phyloP scores from a whole-genome alignment of 176 grass and related monocot species.

The Thinopyrum elongatum region DNA sequence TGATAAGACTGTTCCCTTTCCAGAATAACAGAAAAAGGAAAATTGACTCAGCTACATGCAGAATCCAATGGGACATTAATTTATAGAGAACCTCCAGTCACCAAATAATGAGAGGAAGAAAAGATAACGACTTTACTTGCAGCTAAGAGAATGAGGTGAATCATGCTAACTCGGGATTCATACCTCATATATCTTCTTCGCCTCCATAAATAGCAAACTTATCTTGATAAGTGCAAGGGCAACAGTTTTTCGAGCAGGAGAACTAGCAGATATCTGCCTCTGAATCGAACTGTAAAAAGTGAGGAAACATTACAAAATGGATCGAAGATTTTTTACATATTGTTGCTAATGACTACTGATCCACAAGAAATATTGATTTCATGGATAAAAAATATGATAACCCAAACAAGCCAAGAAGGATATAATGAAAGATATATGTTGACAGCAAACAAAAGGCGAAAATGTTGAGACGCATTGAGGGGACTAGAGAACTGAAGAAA shows the following conservation, averaged over 20 bases:
- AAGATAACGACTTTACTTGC: neutral
- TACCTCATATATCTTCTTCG: slow-evolving; percentile 86
- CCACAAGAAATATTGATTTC: neutral
- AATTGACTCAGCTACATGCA: slow-evolving; percentile 19
- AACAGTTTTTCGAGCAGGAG: slow-evolving; percentile 56
- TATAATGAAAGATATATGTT: neutral
- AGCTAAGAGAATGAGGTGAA: neutral
- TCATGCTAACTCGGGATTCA: neutral
- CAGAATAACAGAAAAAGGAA: slow-evolving; percentile 24
- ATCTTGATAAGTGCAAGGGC: slow-evolving; percentile 78
- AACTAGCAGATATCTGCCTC: slow-evolving; percentile 76
- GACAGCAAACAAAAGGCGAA: neutral
- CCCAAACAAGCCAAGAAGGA: neutral
- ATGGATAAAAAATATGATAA: neutral
- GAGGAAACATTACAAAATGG: slow-evolving; percentile 28
- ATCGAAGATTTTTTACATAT: neutral
- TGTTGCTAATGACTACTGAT: neutral
- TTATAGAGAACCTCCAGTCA: slow-evolving; percentile 13
- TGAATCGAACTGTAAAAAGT: slow-evolving; percentile 80
- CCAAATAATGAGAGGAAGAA: slow-evolving; percentile 8
- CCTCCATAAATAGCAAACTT: slow-evolving; percentile 89
- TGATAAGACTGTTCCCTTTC: slow-evolving; percentile 74
- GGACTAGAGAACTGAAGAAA: slow-evolving; percentile 4
- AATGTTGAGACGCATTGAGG: neutral
- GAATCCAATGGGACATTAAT: neutral